Conservation (phyloP, 805 yeast genomes). For the Komagataella ulmi region DNA sequence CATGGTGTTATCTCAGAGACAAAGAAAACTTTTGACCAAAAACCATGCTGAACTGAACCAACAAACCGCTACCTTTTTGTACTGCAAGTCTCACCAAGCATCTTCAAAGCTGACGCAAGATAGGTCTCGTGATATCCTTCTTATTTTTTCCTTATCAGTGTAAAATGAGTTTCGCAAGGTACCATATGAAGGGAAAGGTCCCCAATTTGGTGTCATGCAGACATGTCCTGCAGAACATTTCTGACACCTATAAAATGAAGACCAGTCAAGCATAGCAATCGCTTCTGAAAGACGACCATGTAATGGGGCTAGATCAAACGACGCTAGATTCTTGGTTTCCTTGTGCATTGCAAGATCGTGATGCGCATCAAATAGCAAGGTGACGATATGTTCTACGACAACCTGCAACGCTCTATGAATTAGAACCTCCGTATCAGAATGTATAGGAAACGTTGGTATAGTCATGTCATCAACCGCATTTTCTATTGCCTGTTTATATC, state of each 20-base stretch:
- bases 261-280: background rate
- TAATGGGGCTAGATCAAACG: background rate
- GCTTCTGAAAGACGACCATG: background rate
- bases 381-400: background rate
- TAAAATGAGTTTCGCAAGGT: background rate
- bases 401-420: background rate
- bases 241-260: background rate
- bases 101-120: background rate
- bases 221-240: background rate
- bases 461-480: background rate
- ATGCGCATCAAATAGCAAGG: background rate
- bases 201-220: background rate
- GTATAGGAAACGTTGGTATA: background rate
- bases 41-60: background rate
- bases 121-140: background rate
- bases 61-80: background rate
- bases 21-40: background rate
- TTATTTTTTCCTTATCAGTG: background rate
- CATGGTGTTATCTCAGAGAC: background rate
- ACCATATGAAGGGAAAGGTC: background rate
- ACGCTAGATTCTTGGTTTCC: background rate
- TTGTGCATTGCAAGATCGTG: background rate
- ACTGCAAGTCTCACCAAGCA: background rate
- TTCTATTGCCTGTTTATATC: background rate
- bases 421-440: background rate